These are phyloP conservation scores for Amniculicola lignicola DNA, from an alignment of 495 filamentous ascomycete species.

Conservation along the genomic window DNA sequence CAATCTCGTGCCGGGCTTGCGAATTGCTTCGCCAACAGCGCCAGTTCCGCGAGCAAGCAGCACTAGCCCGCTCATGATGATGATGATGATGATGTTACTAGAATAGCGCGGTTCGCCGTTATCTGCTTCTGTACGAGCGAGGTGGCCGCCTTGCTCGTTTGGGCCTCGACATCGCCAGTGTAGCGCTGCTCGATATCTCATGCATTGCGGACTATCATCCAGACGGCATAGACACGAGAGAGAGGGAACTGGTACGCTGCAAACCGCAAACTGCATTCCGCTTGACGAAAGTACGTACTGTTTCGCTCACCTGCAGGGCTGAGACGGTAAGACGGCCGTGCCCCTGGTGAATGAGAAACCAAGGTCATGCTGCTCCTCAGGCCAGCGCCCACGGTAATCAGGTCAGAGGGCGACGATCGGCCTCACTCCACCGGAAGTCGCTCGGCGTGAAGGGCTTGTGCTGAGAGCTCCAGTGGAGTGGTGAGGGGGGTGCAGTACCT, in stretches of 20 bases:
- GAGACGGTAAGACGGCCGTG: conserved; percentile 26
- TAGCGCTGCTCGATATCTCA: background rate
- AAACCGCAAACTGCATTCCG: too few species aligned
- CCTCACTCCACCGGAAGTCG: conserved; percentile 13
- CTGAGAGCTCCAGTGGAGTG: too few species aligned
- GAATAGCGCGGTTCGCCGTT: too few species aligned
- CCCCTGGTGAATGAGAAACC: conserved; percentile 24
- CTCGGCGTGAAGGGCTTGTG: too few species aligned
- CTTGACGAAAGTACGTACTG: conserved; percentile 16
- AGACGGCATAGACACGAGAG: too few species aligned
- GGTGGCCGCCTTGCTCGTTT: conserved; percentile 2
- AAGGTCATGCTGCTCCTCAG: conserved; percentile 14
- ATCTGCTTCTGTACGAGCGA: conserved; percentile 5
- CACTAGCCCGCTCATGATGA: too few species aligned
- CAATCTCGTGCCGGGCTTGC: conserved; percentile 6
- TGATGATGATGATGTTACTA: too few species aligned
- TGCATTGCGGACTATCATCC: too few species aligned
- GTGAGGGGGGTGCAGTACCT: too few species aligned
- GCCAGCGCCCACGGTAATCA: background rate
- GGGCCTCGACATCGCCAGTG: conserved; percentile 3
- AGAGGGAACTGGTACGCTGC: too few species aligned
- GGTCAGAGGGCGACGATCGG: conserved; percentile 4
- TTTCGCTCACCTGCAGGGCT: conserved; percentile 32
- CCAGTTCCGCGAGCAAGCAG: too few species aligned
- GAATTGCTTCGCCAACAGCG: background rate